Evolutionary conservation across 768 basidiomycete species (phyloP).

Genomic region (Infundibulicybe gibba): DNA sequence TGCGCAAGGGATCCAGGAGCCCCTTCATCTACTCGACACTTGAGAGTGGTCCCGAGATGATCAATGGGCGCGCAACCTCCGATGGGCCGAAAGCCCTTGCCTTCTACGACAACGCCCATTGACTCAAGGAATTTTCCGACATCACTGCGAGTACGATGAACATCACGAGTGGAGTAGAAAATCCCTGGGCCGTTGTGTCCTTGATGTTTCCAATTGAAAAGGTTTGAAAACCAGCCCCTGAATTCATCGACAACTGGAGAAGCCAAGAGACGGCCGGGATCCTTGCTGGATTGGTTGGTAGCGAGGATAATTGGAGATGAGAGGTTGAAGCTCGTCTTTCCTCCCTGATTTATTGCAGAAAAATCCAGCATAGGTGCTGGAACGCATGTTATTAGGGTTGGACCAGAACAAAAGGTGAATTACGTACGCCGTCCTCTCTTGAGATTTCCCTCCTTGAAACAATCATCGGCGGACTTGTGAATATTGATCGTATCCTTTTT

Average conservation of each 20-base stretch:
- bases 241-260: slow-evolving; percentile 81
- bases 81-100: slow-evolving; percentile 14
- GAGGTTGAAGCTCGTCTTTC: slow-evolving; percentile 38
- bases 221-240: slow-evolving; percentile 92
- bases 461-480: slow-evolving; percentile 8
- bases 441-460: slow-evolving; percentile 24
- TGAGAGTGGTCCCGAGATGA: slow-evolving; percentile 24
- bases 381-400: slow-evolving; percentile 6
- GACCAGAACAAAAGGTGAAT: not conserved
- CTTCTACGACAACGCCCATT: slow-evolving; percentile 55
- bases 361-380: slow-evolving; percentile 59
- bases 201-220: slow-evolving; percentile 88
- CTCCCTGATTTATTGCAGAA: slow-evolving; percentile 40
- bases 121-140: slow-evolving; percentile 59
- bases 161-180: slow-evolving; percentile 54
- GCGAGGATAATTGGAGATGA: slow-evolving; percentile 47
- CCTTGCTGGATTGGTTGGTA: slow-evolving; percentile 26
- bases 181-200: slow-evolving; percentile 34
- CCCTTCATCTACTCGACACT: slow-evolving; percentile 53
- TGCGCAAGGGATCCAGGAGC: slow-evolving; percentile 32
- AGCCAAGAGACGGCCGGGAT: slow-evolving; percentile 35
- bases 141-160: slow-evolving; percentile 61
- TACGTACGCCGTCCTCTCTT: slow-evolving; percentile 46
- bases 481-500: slow-evolving; percentile 56
- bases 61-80: slow-evolving; percentile 16